Evolutionary conservation across 495 filamentous ascomycete species (phyloP).

Genomic region (Daldinia concentrica): DNA sequence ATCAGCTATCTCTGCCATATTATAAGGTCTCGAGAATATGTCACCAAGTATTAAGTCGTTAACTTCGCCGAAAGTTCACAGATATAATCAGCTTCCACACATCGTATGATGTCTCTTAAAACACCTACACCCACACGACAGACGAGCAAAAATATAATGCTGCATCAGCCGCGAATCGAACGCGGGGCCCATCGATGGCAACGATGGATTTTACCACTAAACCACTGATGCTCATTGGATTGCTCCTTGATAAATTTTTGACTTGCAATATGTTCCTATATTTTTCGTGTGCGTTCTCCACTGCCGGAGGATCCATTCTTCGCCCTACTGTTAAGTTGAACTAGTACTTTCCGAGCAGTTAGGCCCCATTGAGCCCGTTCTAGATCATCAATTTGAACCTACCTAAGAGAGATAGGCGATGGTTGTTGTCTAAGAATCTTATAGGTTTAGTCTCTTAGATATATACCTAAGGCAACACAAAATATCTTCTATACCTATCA

Average conservation of each 20-base stretch:
- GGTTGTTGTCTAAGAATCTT: background rate
- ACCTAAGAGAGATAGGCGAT: background rate
- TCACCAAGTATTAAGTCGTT: too few species aligned
- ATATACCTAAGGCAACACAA: too few species aligned
- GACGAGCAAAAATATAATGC: background rate
- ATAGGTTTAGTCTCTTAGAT: too few species aligned
- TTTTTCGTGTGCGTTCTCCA: background rate
- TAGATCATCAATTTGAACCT: background rate
- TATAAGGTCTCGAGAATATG: too few species aligned
- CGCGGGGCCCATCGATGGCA: conserved; percentile 63
- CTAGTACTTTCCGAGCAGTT: background rate
- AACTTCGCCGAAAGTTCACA: too few species aligned
- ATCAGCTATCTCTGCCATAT: too few species aligned
- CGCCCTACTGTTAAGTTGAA: background rate
- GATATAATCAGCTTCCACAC: background rate
- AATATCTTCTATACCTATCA: too few species aligned
- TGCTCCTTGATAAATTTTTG: background rate
- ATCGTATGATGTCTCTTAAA: background rate
- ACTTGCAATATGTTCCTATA: background rate
- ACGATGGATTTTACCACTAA: conserved; percentile 65
- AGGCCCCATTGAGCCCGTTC: background rate
- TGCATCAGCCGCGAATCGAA: conserved; percentile 62
- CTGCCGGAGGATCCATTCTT: background rate
- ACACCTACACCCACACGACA: background rate
- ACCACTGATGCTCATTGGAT: conserved; percentile 50